Percentiles rank a stretch among this genome's conserved stretches.
phyloP scores from a whole-genome alignment of 2,329 filamentous ascomycete genomes.

The Bipolaris zeicola region DNA sequence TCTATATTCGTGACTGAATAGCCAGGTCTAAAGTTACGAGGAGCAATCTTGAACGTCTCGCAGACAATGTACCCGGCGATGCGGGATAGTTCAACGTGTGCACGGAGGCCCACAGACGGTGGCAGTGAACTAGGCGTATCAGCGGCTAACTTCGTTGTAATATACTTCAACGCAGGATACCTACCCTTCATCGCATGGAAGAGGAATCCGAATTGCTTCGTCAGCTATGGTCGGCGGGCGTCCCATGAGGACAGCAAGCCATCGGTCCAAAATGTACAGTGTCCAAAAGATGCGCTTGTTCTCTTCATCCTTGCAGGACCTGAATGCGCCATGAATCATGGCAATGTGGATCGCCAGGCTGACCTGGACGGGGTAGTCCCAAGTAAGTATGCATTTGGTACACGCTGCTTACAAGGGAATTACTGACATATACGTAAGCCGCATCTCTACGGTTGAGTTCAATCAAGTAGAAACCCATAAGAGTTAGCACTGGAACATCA shows the following conservation, averaged over 20 bases:
- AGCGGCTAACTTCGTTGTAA: constrained; percentile 2
- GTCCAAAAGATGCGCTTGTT: constrained; percentile 33
- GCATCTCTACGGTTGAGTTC: constrained; percentile 38
- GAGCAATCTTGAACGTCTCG: constrained; percentile 33
- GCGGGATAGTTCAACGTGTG: constrained; percentile 30
- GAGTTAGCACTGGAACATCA: constrained; percentile 32
- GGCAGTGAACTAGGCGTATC: constrained; percentile 25
- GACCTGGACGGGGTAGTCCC: not conserved
- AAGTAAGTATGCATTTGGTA: not conserved
- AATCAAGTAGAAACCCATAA: constrained; percentile 38
- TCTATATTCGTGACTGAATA: constrained; percentile 21
- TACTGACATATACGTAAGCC: constrained; percentile 34
- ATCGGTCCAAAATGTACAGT: constrained; percentile 35
- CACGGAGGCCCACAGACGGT: constrained; percentile 28
- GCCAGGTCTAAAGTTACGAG: constrained; percentile 15
- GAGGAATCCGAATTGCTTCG: constrained; percentile 31
- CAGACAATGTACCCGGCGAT: constrained; percentile 36
- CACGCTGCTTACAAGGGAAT: not conserved
- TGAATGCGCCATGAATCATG: constrained; percentile 33
- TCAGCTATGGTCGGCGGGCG: constrained; percentile 33
- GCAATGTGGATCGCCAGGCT: constrained; percentile 34
- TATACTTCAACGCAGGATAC: constrained; percentile 1
- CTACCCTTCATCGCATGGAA: constrained; percentile 30
- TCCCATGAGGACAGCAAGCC: constrained; percentile 36
- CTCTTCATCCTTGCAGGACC: constrained; percentile 24